Base-by-base conservation (phyloP, 352 stramenopile species). In the Blastocystis sp. region DNA sequence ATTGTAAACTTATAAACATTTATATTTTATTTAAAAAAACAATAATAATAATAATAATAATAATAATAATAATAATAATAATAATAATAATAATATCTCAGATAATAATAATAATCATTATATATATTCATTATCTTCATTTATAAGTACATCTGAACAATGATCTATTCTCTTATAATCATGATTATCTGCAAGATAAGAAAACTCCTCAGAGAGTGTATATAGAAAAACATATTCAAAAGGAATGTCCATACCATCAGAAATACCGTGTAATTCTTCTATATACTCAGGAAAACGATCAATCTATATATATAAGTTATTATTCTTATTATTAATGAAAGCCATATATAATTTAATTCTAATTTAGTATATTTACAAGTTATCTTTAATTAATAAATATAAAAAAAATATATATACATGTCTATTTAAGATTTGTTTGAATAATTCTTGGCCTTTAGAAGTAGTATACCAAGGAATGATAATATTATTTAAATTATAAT, bases 391-490 rank as follows among this genome's bases (percentile, higher is more conserved):
- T n/a, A n/a, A n/a, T n/a, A n/a, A n/a, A n/a, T n/a, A n/a, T n/a
- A 13, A 4, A 37, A 5, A 36, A 19, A n/a, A 4, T 2, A 16
- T 11, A 3, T 4, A 2, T n/a, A 62, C 52, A 35, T 62, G 48
- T 42, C 48, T 28, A 19, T 34, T 36, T 25, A 49, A 37, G 5
- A 62, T 27, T 25, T 62, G 52, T 54, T 62, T 19, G 27, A 62
- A 62, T 13, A 62, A 27, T 21, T 49, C 19, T 42, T 62, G 48
- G 39, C 52, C 52, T 6, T 16, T 19, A 5, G 19, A 10, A 11
- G 52, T 62, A 2, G 48, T 11, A 27, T 62, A 62, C 32, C 48
- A 62, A 19, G 52, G 52, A n/a, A 62, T 33, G n/a, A 62, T 19
- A 28, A 54, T 62, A 13, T 62, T n/a, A 11, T 33, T 62, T 19